These are phyloP conservation scores for Serendipita vermifera DNA, from an alignment of 768 basidiomycete genomes.

Conservation along the genomic window DNA sequence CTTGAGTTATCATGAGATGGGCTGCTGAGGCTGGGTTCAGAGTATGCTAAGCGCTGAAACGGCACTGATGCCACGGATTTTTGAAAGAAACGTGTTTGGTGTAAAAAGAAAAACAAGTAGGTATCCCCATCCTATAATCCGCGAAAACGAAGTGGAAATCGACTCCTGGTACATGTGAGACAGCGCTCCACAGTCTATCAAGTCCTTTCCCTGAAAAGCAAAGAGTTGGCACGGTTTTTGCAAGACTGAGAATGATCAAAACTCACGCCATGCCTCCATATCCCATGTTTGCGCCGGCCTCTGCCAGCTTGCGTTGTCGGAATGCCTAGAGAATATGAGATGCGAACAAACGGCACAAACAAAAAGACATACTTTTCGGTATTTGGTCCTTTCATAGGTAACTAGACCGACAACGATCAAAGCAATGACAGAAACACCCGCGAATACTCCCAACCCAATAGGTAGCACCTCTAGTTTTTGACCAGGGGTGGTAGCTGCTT, in stretches of 20 bases:
- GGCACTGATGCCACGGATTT: too few species aligned
- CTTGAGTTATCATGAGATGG: too few species aligned
- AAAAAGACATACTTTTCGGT: constrained; percentile 51
- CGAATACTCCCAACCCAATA: constrained; percentile 72
- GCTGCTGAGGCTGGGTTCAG: too few species aligned
- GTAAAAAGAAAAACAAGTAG: too few species aligned
- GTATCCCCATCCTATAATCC: not conserved
- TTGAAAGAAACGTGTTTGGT: too few species aligned
- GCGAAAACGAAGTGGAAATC: not conserved
- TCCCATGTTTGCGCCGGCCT: constrained; percentile 43
- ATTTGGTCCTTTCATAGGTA: constrained; percentile 77
- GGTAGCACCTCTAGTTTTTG: constrained; percentile 63
- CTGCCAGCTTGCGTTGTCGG: constrained; percentile 59
- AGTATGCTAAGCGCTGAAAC: too few species aligned
- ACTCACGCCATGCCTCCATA: constrained; percentile 45
- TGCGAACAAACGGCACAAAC: constrained; percentile 1
- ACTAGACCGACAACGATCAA: constrained; percentile 71
- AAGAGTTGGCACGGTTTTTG: too few species aligned
- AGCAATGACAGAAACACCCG: constrained; percentile 73
- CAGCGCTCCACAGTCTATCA: too few species aligned
- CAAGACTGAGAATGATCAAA: too few species aligned
- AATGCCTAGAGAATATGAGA: constrained; percentile 38
- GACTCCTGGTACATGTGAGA: not conserved
- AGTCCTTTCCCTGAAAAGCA: too few species aligned
- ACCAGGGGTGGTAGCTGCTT: constrained; percentile 53